Evolutionary conservation across 2,329 filamentous ascomycete genomes (phyloP).

Genomic region (Stagonosporopsis tanaceti): DNA sequence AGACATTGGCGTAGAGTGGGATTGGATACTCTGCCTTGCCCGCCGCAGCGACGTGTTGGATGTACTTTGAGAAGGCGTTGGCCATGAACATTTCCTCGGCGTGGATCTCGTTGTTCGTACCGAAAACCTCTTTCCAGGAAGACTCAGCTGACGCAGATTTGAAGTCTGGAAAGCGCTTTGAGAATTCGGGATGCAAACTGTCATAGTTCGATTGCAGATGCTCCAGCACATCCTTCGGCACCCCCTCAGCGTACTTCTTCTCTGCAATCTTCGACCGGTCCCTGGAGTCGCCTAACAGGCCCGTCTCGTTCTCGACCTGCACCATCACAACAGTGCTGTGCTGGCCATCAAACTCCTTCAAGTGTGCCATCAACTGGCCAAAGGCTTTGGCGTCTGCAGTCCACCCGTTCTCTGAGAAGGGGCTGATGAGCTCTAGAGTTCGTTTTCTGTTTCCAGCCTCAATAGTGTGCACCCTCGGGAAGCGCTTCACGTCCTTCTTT

Average conservation of each 20-base stretch:
- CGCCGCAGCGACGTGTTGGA: conserved; percentile 52
- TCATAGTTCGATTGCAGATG: conserved; percentile 31
- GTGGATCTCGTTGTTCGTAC: conserved; percentile 42
- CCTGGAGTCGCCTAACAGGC: conserved; percentile 61
- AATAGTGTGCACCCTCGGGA: conserved; percentile 34
- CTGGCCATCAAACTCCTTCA: conserved; percentile 55
- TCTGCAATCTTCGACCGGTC: conserved; percentile 56
- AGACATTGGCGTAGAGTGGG: conserved; percentile 58
- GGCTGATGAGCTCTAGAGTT: conserved; percentile 33
- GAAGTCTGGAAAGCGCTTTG: conserved; percentile 33
- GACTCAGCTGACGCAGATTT: conserved; percentile 20
- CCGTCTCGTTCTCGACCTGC: conserved; percentile 66
- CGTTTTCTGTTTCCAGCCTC: conserved; percentile 31
- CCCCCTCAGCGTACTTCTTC: conserved; percentile 50
- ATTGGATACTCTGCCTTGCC: conserved; percentile 54
- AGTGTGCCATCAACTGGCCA: conserved; percentile 48
- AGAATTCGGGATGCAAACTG: conserved; percentile 38
- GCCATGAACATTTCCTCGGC: conserved; percentile 60
- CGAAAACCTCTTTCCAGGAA: conserved; percentile 54
- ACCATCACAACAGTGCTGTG: conserved; percentile 64
- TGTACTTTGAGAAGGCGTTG: conserved; percentile 54
- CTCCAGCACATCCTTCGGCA: conserved; percentile 49
- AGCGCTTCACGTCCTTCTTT: conserved; percentile 46
- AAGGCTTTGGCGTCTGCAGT: conserved; percentile 54
- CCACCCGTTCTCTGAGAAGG: conserved; percentile 47